phyloP scores from a whole-genome alignment of 441 rosid genomes.

The Gossypium gossypioides region DNA sequence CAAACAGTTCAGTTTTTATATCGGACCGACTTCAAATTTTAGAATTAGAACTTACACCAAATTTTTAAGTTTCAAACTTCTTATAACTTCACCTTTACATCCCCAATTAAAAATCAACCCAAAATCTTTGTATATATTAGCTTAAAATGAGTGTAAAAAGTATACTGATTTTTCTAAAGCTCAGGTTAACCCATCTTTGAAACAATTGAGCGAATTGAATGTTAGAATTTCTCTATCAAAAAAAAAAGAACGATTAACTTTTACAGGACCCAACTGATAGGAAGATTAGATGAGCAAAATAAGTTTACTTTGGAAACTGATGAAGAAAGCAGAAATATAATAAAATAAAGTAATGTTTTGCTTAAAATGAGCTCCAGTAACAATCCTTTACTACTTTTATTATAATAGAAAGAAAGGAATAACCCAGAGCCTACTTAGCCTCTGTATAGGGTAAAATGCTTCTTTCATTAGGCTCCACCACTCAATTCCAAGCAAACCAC shows the following conservation, averaged over 20 bases:
- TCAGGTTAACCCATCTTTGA: not conserved
- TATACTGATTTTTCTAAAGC: too few relatives aligned
- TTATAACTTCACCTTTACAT: not conserved
- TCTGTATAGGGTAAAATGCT: not conserved
- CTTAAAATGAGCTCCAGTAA: slow-evolving; percentile 2
- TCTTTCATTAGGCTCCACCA: not conserved
- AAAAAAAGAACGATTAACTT: not conserved
- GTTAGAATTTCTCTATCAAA: not conserved
- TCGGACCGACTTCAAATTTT: not conserved
- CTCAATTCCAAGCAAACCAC: not conserved
- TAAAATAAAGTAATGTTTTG: not conserved
- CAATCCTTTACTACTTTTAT: not conserved
- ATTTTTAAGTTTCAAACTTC: not conserved
- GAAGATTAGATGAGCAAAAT: not conserved
- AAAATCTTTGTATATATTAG: too few relatives aligned
- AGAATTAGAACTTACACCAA: not conserved
- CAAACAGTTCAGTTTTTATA: not conserved
- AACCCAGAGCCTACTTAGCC: not conserved
- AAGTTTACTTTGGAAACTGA: not conserved
- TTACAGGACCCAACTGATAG: not conserved
- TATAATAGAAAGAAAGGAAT: not conserved
- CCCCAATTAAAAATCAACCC: not conserved
- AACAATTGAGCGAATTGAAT: not conserved
- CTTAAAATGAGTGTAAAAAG: too few relatives aligned
- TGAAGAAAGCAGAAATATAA: not conserved